phyloP scores from a whole-genome alignment of 352 stramenopile genomes.

The Globisporangium irregulare region DNA sequence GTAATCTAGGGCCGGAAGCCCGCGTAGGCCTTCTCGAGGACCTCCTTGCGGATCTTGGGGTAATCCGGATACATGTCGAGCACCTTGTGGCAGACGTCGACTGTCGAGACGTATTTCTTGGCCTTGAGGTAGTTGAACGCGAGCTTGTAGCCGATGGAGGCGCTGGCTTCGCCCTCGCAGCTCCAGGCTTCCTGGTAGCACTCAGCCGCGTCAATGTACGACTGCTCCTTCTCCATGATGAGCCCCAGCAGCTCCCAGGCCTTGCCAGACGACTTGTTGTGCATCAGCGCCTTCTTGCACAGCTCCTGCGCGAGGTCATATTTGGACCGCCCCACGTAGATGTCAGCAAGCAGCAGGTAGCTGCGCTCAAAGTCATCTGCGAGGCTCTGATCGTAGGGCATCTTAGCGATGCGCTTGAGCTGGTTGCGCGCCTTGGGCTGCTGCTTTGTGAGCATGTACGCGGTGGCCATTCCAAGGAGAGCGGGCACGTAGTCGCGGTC shows the following conservation, averaged over 20 bases:
- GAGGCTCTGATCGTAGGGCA: conserved; percentile 85
- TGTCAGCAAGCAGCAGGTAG: conserved; percentile 92
- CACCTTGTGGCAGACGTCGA: conserved; percentile 93
- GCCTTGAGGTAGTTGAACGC: conserved; percentile 97
- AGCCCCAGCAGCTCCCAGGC: conserved; percentile 93
- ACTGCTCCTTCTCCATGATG: conserved; percentile 95
- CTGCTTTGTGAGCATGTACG: conserved; percentile 93
- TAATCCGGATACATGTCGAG: conserved; percentile 93
- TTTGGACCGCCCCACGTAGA: conserved; percentile 91
- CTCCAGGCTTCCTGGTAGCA: conserved; percentile 91
- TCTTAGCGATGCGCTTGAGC: conserved; percentile 94
- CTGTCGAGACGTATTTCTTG: conserved; percentile 86
- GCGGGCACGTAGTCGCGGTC: conserved; percentile 89
- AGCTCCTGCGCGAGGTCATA: conserved; percentile 93
- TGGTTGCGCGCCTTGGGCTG: conserved; percentile 92
- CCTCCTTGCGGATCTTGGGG: conserved; percentile 93
- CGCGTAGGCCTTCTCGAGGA: conserved; percentile 90
- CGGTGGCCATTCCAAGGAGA: conserved; percentile 84
- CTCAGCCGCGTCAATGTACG: conserved; percentile 91
- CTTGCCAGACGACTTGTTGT: conserved; percentile 91
- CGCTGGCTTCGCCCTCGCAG: conserved; percentile 80
- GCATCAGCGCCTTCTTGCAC: conserved; percentile 90
- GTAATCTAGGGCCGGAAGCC: conserved; percentile 73
- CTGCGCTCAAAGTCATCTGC: conserved; percentile 93
- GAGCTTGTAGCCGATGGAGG: conserved; percentile 92